Base-by-base conservation (phyloP, 1,139 yeast species). In the Lodderomyces oxycetoniae region DNA sequence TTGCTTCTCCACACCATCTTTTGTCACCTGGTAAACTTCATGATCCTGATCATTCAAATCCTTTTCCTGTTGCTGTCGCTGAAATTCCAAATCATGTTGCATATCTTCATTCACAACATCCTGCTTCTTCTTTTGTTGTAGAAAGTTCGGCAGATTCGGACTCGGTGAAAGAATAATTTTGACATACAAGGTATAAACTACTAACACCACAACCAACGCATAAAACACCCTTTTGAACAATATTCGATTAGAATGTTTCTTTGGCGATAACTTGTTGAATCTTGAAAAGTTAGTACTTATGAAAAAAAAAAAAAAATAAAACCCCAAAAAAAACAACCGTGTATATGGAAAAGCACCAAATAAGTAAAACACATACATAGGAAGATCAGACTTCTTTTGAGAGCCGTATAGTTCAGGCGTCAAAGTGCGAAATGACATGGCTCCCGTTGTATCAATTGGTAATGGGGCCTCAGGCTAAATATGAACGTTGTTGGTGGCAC, bases 381-480 rank as follows among this genome's bases (percentile, higher is more conserved):
- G 79, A 44, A 73, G 65, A 43, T 69, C 77, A 14, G 61, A 49
- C 50, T 63, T 67, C 54, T 66, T 67, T 17, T 35, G 37, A 13
- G 34, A 37, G 31, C 65, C 64, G 41, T 55, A 59, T 29, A 58
- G 50, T 42, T 61, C 62, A 34, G 55, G 42, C 35, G 40, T 43
- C 36, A 42, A 30, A 25, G 33, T 28, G 21, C 37, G 35, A 17
- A 36, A 30, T 23, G 42, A 35, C 42, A 38, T 38, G n/a, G n/a
- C n/a, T n/a, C n/a, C n/a, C n/a, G n/a, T n/a, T n/a, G n/a, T n/a
- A n/a, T n/a, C n/a, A n/a, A n/a, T n/a, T n/a, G n/a, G n/a, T n/a
- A n/a, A n/a, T n/a, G n/a, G n/a, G n/a, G n/a, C n/a, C n/a, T n/a
- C n/a, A n/a, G n/a, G n/a, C n/a, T n/a, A n/a, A n/a, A n/a, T n/a